phyloP scores from a whole-genome alignment of 2,329 filamentous ascomycete genomes.

The Aspergillus sp. region DNA sequence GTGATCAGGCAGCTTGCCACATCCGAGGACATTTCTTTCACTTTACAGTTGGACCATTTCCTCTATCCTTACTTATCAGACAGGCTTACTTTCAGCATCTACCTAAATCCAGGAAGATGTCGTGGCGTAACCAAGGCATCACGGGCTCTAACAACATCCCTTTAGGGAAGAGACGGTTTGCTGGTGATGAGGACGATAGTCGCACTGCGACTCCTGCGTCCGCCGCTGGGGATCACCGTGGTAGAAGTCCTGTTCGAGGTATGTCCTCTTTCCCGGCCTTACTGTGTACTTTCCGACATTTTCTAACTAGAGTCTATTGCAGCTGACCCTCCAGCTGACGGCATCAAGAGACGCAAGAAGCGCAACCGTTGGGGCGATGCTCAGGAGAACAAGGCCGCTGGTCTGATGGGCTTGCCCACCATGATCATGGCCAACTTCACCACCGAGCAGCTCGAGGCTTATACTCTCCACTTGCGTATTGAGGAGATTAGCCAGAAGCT shows the following conservation, averaged over 20 bases:
- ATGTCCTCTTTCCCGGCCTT: slow-evolving; percentile 36
- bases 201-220: slow-evolving; percentile 47
- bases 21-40: not conserved
- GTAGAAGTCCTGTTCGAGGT: slow-evolving; percentile 86
- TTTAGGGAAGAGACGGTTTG: slow-evolving; percentile 79
- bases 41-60: not conserved
- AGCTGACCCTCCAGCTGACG: slow-evolving; percentile 63
- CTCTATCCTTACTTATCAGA: slow-evolving; percentile 5
- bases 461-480: slow-evolving; percentile 92
- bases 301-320: slow-evolving; percentile 24
- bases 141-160: slow-evolving; percentile 99
- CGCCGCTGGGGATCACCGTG: slow-evolving; percentile 68
- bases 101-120: slow-evolving; percentile 45
- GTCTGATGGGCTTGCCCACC: slow-evolving; percentile 94
- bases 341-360: slow-evolving; percentile 90
- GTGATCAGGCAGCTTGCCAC: slow-evolving; percentile 10
- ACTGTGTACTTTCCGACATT: not conserved
- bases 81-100: slow-evolving; percentile 10
- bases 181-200: slow-evolving; percentile 56
- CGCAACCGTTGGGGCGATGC: slow-evolving; percentile 98
- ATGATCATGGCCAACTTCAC: slow-evolving; percentile 98
- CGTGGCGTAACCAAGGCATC: slow-evolving; percentile 74
- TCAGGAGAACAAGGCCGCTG: slow-evolving; percentile 96
- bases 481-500: slow-evolving; percentile 99
- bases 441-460: slow-evolving; percentile 95